phyloP scores from a whole-genome alignment of 176 grass and related monocot species.

The Leersia perrieri region DNA sequence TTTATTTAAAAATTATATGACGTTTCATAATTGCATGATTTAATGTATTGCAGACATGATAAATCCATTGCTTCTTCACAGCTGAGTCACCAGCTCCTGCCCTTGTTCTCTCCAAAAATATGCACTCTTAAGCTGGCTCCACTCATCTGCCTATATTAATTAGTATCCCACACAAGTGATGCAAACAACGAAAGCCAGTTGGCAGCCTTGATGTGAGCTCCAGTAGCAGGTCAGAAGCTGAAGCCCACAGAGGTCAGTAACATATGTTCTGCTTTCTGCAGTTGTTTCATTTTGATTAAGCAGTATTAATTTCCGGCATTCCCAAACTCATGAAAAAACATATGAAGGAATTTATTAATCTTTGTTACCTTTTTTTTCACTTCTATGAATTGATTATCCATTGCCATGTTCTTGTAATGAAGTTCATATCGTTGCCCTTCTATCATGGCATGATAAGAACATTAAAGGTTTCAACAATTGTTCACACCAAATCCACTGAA shows the following conservation, averaged over 20 bases:
- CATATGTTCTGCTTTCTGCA: not conserved
- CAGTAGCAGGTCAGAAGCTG: slow-evolving; percentile 2
- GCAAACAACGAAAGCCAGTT: not conserved
- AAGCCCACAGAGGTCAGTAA: slow-evolving; percentile 22
- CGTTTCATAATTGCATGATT: slow-evolving; percentile 5
- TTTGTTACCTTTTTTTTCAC: not conserved
- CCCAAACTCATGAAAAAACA: not conserved
- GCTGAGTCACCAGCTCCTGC: slow-evolving; percentile 45
- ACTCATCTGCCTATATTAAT: slow-evolving; percentile 23
- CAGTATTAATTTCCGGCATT: not conserved
- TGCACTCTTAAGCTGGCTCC: slow-evolving; percentile 5
- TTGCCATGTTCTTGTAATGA: slow-evolving; percentile 13
- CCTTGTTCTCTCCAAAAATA: slow-evolving; percentile 17
- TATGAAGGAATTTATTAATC: not conserved
- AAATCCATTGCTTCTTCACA: slow-evolving; percentile 31
- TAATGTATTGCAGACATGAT: not conserved
- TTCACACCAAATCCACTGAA: not conserved
- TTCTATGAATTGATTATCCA: not conserved
- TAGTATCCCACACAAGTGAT: not conserved
- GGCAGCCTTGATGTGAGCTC: not conserved
- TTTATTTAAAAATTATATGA: not conserved
- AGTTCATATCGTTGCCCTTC: not conserved
- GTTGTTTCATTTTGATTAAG: slow-evolving; percentile 1
- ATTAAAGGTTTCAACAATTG: not conserved
- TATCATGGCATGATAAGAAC: slow-evolving; percentile 2